phyloP scores from a whole-genome alignment of 352 stramenopile genomes.

The Lagenidium giganteum region DNA sequence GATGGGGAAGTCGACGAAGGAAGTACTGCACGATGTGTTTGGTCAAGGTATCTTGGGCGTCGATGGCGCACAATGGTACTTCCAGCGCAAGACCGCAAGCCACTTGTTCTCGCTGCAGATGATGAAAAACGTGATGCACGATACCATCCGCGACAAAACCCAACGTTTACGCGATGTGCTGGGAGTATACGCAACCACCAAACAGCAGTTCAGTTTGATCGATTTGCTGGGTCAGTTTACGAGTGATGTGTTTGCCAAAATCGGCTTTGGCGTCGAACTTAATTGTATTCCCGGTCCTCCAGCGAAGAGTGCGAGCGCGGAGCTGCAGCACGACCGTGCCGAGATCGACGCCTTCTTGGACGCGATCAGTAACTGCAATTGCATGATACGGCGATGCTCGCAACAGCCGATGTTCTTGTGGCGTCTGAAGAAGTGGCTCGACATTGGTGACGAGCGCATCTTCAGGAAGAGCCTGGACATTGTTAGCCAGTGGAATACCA shows the following conservation, averaged over 20 bases:
- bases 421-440: slow-evolving; percentile 28
- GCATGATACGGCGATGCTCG: slow-evolving; percentile 18
- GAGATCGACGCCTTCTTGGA: slow-evolving; percentile 15
- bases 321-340: background rate
- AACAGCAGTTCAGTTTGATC: slow-evolving; percentile 6
- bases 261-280: slow-evolving; percentile 56
- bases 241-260: slow-evolving; percentile 48
- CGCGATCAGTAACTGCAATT: slow-evolving; percentile 10
- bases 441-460: slow-evolving; percentile 29
- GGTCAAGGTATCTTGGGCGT: slow-evolving; percentile 58
- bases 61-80: slow-evolving; percentile 52
- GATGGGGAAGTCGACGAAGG: slow-evolving; percentile 27
- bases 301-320: slow-evolving; percentile 13
- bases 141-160: slow-evolving; percentile 19
- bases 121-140: slow-evolving; percentile 33
- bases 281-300: slow-evolving; percentile 31
- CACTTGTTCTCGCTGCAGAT: slow-evolving; percentile 78
- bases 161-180: slow-evolving; percentile 7
- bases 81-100: slow-evolving; percentile 72
- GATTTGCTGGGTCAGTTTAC: slow-evolving; percentile 28
- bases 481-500: slow-evolving; percentile 39
- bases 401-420: slow-evolving; percentile 31
- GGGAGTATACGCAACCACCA: background rate
- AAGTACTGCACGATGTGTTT: slow-evolving; percentile 38
- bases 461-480: slow-evolving; percentile 29